Evolutionary conservation across 805 yeast genomes (phyloP).

Genomic region (Candida maesae): DNA sequence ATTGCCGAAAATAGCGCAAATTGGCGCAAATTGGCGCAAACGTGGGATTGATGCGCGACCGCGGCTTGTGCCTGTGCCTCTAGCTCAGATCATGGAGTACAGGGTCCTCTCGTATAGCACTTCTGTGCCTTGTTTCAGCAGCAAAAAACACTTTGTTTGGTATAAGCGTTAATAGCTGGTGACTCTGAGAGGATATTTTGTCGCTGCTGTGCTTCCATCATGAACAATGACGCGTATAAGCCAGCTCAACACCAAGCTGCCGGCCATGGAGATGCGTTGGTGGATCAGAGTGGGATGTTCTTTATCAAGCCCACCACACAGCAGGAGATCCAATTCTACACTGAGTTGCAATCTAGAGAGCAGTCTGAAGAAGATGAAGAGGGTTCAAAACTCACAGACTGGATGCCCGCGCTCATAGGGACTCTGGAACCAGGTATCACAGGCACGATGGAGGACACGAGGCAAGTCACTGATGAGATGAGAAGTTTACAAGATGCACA

Average conservation of each 20-base stretch:
- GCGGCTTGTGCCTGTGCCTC: no score
- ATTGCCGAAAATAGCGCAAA: neutral
- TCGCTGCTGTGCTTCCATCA: no score
- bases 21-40: conserved; percentile 1
- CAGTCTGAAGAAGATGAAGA: conserved; percentile 20
- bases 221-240: neutral
- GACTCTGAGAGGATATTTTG: no score
- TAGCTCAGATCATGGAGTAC: no score
- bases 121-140: no score
- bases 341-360: conserved; percentile 25
- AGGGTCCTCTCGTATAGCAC: no score
- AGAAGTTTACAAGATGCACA: conserved; percentile 7
- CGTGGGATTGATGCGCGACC: no score
- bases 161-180: no score
- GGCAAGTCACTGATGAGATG: conserved; percentile 23
- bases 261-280: conserved; percentile 82
- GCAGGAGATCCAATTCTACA: conserved; percentile 77
- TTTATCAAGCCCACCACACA: conserved; percentile 65
- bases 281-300: conserved; percentile 58
- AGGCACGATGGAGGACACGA: conserved; percentile 23
- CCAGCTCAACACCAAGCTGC: conserved; percentile 67
- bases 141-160: no score
- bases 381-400: conserved; percentile 40
- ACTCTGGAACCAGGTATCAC: conserved; percentile 45
- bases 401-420: conserved; percentile 68